Evolutionary conservation across 345 rosid species (phyloP).

Genomic region (Ceriops decandra): DNA sequence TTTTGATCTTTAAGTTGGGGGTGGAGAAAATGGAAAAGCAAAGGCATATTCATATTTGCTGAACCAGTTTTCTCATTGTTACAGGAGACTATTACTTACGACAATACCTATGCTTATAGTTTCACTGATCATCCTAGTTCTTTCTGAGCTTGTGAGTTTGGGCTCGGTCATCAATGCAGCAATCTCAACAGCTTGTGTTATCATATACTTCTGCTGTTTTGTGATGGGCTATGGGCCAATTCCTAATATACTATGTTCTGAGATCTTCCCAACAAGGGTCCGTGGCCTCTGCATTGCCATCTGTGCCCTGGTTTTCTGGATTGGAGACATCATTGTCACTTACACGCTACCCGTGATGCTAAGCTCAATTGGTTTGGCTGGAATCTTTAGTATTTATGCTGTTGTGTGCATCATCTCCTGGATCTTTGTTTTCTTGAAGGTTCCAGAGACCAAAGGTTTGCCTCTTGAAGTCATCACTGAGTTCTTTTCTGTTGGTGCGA

Average conservation of each 20-base stretch:
- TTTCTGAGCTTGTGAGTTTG: constrained; percentile 47
- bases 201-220: constrained; percentile 86
- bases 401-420: constrained; percentile 73
- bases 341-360: constrained; percentile 89
- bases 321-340: constrained; percentile 77
- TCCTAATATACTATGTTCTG: constrained; percentile 94
- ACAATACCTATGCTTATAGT: constrained; percentile 79
- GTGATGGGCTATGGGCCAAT: constrained; percentile 85
- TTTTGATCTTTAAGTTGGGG: too few species aligned
- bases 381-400: constrained; percentile 71
- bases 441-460: constrained; percentile 98
- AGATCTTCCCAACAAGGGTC: constrained; percentile 95
- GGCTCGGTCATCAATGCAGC: constrained; percentile 57
- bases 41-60: background rate
- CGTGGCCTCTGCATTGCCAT: constrained; percentile 98
- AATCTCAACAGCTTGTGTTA: constrained; percentile 70
- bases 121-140: constrained; percentile 60
- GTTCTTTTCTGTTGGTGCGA: constrained; percentile 90
- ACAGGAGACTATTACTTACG: constrained; percentile 73
- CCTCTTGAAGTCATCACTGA: constrained; percentile 97
- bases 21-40: too few species aligned
- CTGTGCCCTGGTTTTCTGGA: constrained; percentile 85
- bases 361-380: constrained; percentile 66
- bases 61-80: constrained; percentile 13
- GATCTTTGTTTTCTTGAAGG: constrained; percentile 83